phyloP scores from a whole-genome alignment of 306 rosid genomes.

The Ziziphus jujuba region DNA sequence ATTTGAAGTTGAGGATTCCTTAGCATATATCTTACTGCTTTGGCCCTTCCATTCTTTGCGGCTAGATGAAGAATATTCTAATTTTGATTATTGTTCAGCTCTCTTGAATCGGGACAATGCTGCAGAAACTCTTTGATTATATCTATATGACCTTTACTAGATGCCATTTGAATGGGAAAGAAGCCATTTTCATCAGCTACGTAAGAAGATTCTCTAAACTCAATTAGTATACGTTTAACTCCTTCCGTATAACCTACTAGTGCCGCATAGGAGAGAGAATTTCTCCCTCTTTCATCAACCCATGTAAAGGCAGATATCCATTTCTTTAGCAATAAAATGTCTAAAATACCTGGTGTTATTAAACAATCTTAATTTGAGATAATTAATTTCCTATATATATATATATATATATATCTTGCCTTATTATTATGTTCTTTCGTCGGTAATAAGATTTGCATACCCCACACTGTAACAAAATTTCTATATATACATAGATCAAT shows the following conservation, averaged over 20 bases:
- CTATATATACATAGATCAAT: too few species aligned
- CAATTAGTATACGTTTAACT: not conserved
- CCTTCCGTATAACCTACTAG: slow-evolving; percentile 26
- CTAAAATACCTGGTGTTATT: too few species aligned
- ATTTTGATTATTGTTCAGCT: not conserved
- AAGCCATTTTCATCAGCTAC: slow-evolving; percentile 5
- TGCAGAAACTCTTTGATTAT: slow-evolving; percentile 1
- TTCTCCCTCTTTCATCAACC: not conserved
- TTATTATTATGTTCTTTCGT: too few species aligned
- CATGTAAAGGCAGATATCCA: too few species aligned
- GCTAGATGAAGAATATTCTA: not conserved
- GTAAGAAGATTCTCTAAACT: not conserved
- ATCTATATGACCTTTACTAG: slow-evolving; percentile 6
- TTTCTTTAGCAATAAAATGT: too few species aligned
- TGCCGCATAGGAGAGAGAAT: slow-evolving; percentile 31
- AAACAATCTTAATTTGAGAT: too few species aligned
- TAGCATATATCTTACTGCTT: not conserved
- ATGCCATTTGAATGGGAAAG: slow-evolving; percentile 19
- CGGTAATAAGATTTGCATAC: too few species aligned
- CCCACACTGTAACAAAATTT: too few species aligned
- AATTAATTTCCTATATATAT: too few species aligned
- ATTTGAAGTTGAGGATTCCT: not conserved
- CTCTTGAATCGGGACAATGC: slow-evolving; percentile 10
- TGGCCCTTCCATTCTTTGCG: not conserved
- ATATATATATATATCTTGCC: too few species aligned